Evolutionary conservation across 495 filamentous ascomycete genomes (phyloP).

Genomic region (Aspergillus nanangensis): DNA sequence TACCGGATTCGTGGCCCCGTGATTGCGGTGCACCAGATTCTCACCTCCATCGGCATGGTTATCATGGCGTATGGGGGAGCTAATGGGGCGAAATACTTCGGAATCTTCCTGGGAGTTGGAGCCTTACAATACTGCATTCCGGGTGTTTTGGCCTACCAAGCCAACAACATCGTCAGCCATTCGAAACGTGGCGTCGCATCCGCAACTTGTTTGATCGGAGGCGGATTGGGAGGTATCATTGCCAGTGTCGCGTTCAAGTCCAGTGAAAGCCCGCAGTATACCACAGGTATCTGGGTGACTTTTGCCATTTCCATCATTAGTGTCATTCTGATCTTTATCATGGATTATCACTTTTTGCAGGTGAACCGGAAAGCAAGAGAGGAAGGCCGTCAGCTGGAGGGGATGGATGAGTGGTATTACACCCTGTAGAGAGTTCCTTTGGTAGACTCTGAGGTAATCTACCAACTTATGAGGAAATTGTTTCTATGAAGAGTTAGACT

Average conservation of each 20-base stretch:
- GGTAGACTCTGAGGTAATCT: no score
- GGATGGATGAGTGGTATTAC: conserved; percentile 12
- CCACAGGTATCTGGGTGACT: conserved; percentile 13
- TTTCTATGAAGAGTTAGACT: no score
- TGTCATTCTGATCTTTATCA: conserved; percentile 1
- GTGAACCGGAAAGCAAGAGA: conserved; percentile 10
- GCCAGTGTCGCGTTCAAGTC: conserved; percentile 14
- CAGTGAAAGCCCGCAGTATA: conserved; percentile 10
- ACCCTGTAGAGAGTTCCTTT: no score
- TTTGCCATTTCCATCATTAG: conserved; percentile 8
- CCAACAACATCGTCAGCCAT: conserved; percentile 11
- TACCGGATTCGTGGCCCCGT: conserved; percentile 11
- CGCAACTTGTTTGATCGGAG: conserved; percentile 13
- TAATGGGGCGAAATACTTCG: conserved; percentile 9
- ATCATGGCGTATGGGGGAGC: conserved; percentile 8
- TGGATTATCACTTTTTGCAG: conserved; percentile 8
- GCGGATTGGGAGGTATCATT: conserved; percentile 11
- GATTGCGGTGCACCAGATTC: conserved; percentile 11
- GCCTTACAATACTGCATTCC: conserved; percentile 12
- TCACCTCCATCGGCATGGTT: conserved; percentile 12
- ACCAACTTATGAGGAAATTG: no score
- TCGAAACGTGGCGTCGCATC: conserved; percentile 11
- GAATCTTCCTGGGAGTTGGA: conserved; percentile 10
- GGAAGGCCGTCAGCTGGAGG: conserved; percentile 4
- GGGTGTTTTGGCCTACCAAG: conserved; percentile 10